Evolutionary conservation across 2,329 filamentous ascomycete species (phyloP), one percentile per base, ranked within the genome.

Genomic region (Scedosporium apiospermum): DNA sequence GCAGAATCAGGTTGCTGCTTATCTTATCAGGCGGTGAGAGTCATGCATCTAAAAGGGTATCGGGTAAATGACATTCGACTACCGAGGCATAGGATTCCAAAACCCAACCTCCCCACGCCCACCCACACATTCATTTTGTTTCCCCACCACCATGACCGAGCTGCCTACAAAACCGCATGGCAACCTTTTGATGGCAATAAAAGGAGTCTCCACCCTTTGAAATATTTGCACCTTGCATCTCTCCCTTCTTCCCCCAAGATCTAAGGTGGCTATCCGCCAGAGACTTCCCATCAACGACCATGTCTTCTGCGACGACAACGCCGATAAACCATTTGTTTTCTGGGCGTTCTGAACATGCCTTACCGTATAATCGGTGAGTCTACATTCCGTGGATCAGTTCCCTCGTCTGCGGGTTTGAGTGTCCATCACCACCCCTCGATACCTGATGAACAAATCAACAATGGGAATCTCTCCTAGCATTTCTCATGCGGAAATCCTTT

Each of bases 381-480:
- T 46, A 6, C 44, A 26, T 44, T 23, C 10, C 34, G 3, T 12
- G 10, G 34, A 38, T 12, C 34, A 12, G 34, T 9, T 30, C 4
- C n/a, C 10, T 42, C n/a, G 4, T 42, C 38, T 30, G 27, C 26
- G 10, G 18, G 12, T 26, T 58, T 58, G 49, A 55, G 18, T n/a
- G n/a, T 26, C 41, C 34, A 14, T 38, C 14, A 12, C 23, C 44
- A 12, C 38, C 44, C 30, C 53, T 46, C 10, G 41, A 38, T 34
- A 78, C 69, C 80, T 86, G 81, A 96, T 96, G 93, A 96, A 90
- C 80, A 82, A 78, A 78, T 82, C 87, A 88, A 90, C 88, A 96
- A 96, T 99, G 95, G 95, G 95, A 99, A 99, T 99, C 95, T 99
- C 96, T 99, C 95, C 89, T 91, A 98, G 90, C 83, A 38, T 85